A percentile compares a stretch with the other conserved stretches of the same genome.
Conservation (phyloP, 2,329 filamentous ascomycete species). For the Neurospora sp. region DNA sequence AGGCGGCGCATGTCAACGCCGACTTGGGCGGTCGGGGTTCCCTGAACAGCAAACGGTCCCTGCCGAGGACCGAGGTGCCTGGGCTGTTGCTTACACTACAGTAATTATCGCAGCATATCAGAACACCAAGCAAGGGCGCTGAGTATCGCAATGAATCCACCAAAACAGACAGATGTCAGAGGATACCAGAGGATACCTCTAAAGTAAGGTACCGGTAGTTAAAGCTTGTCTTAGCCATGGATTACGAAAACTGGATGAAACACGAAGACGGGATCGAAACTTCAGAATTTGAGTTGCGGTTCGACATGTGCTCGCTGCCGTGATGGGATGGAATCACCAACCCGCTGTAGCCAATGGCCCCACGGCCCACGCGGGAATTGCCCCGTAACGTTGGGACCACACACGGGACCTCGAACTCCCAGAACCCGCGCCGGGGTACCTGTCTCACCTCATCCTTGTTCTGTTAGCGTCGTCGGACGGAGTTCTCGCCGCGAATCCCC, state of each 20-base stretch:
- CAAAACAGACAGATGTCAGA: not conserved
- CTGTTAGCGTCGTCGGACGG: not conserved
- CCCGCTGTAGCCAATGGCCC: not conserved
- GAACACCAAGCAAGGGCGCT: not conserved
- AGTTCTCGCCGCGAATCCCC: not conserved
- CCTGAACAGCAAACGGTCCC: not conserved
- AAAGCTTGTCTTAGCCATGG: not conserved
- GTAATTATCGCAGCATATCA: not conserved
- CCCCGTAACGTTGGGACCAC: not conserved
- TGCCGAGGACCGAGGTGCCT: not conserved
- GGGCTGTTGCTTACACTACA: not conserved
- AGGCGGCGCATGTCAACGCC: not conserved
- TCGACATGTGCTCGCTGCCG: not conserved
- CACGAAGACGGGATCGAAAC: not conserved
- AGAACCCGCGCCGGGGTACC: not conserved
- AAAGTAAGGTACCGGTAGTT: not conserved
- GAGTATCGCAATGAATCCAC: not conserved
- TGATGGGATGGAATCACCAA: not conserved
- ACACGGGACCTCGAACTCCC: not conserved
- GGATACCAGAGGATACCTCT: too few species aligned
- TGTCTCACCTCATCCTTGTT: not conserved
- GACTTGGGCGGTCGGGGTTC: not conserved
- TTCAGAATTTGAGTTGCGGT: not conserved
- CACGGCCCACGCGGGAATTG: not conserved
- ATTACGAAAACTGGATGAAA: not conserved